Base-by-base conservation (phyloP, 805 yeast species). In the Saturnispora bothae region DNA sequence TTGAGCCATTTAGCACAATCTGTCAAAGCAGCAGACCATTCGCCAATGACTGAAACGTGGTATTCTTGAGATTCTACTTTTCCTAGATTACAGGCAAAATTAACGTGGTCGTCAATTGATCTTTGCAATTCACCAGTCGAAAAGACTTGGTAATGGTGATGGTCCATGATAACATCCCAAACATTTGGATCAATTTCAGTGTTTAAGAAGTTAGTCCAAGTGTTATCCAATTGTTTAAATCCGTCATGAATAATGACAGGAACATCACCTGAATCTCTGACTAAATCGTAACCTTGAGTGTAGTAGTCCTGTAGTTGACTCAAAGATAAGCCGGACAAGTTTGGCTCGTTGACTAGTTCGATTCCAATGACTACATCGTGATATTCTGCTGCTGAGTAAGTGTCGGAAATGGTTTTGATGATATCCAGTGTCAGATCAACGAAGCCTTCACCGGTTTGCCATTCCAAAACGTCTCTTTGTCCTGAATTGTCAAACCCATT, bases 101-200 rank as follows among this genome's bases (percentile, higher is more conserved):
- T 46, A 36, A 89, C 50, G 50, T 81, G 92, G 33, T 75, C 72
- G 47, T 76, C 83, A 37, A 82, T 65, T 36, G 62, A 39, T 51
- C 76, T 67, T 37, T 64, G 51, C 42, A 85, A 66, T 60, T 83
- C 81, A 32, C 65, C 73, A 19, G 66, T 61, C 25, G 77, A 66
- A 60, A 88, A 88, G 16, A 83, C 89, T 63, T 84, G 94, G 64
- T 88, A 88, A 57, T 81, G 85, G 60, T 88, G 96, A 60, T 84
- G 95, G 56, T 88, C 96, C 34, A 85, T 61, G 20, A 83, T 71
- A 39, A 83, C 82, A 52, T 79, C 76, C 76, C 78, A 56, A 22
- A 43, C 41, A 14, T 29, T 38, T 1, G 54, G 37, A 43, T 64
- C 61, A 44, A 58, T 42, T 20, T 55, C 54, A 8, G 59, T 53